phyloP scores from a whole-genome alignment of 352 stramenopile species.

The Pythium monospermum region DNA sequence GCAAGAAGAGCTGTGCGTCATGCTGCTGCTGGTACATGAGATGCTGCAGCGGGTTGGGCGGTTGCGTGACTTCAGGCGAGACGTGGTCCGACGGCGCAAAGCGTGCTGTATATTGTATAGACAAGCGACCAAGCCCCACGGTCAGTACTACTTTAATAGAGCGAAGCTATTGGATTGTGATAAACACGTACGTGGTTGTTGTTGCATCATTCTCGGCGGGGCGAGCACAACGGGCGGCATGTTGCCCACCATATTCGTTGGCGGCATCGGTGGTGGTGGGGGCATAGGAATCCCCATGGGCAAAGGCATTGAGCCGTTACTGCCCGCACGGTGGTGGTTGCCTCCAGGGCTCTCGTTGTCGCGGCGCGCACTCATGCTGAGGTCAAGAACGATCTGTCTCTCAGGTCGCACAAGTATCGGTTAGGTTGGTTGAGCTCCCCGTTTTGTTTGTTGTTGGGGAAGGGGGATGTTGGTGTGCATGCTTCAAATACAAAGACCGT shows the following conservation, averaged over 20 bases:
- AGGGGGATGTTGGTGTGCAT: too few relatives aligned
- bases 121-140: neutral
- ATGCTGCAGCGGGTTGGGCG: constrained; percentile 56
- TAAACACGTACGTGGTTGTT: constrained; percentile 10
- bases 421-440: too few relatives aligned
- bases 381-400: constrained; percentile 2
- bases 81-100: constrained; percentile 51
- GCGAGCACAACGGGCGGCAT: constrained; percentile 23
- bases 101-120: constrained; percentile 12
- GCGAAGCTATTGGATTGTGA: neutral
- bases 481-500: too few relatives aligned
- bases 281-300: constrained; percentile 11
- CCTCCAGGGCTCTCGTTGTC: constrained; percentile 20
- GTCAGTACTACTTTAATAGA: neutral
- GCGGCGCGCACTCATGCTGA: constrained; percentile 17
- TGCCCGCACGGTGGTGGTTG: constrained; percentile 12
- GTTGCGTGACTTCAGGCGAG: constrained; percentile 64
- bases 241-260: constrained; percentile 14
- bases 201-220: constrained; percentile 8
- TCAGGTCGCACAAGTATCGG: too few relatives aligned
- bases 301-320: neutral
- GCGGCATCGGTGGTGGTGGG: constrained; percentile 13
- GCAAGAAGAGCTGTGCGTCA: constrained; percentile 20
- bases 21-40: constrained; percentile 55
- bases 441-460: too few relatives aligned